A percentile compares a stretch with the other conserved stretches of the same genome.
Evolutionary conservation across 2,329 filamentous ascomycete genomes (phyloP).

Genomic region (Fusarium chuoi): DNA sequence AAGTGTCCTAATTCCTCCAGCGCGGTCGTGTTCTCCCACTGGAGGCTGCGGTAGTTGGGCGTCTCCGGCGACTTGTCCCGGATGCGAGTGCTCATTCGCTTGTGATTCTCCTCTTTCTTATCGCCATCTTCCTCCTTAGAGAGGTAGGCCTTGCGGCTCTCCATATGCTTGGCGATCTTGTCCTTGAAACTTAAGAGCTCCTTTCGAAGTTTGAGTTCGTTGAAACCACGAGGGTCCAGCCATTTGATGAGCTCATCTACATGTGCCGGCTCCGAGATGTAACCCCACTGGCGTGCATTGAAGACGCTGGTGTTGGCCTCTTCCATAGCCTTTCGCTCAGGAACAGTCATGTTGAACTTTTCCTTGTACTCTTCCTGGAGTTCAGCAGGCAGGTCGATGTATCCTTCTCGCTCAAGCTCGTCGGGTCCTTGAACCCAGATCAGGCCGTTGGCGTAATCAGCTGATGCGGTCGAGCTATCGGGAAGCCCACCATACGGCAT

Average conservation of each 20-base stretch:
- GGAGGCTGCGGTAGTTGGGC: constrained; percentile 60
- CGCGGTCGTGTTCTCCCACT: constrained; percentile 67
- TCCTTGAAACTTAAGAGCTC: constrained; percentile 82
- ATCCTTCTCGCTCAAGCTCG: constrained; percentile 85
- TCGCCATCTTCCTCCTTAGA: constrained; percentile 52
- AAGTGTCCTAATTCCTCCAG: constrained; percentile 67
- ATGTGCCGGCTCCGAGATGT: constrained; percentile 82
- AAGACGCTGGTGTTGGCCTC: constrained; percentile 84
- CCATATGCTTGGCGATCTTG: constrained; percentile 82
- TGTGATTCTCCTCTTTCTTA: constrained; percentile 52
- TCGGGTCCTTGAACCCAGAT: constrained; percentile 98
- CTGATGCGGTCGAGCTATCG: constrained; percentile 85
- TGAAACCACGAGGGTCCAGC: constrained; percentile 87
- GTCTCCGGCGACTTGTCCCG: constrained; percentile 59
- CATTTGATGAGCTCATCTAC: constrained; percentile 84
- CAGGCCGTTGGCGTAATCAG: constrained; percentile 91
- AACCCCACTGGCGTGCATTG: constrained; percentile 87
- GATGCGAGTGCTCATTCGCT: constrained; percentile 59
- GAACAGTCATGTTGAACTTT: constrained; percentile 83
- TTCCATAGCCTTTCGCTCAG: constrained; percentile 85
- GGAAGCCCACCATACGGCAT: constrained; percentile 95
- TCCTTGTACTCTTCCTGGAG: constrained; percentile 79
- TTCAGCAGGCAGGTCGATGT: constrained; percentile 80
- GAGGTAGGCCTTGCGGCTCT: constrained; percentile 77
- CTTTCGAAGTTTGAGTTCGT: constrained; percentile 88